Percentiles rank a stretch among this genome's conserved stretches.
Conservation (phyloP, 2,329 filamentous ascomycete species). For the Phialophora chinensis region DNA sequence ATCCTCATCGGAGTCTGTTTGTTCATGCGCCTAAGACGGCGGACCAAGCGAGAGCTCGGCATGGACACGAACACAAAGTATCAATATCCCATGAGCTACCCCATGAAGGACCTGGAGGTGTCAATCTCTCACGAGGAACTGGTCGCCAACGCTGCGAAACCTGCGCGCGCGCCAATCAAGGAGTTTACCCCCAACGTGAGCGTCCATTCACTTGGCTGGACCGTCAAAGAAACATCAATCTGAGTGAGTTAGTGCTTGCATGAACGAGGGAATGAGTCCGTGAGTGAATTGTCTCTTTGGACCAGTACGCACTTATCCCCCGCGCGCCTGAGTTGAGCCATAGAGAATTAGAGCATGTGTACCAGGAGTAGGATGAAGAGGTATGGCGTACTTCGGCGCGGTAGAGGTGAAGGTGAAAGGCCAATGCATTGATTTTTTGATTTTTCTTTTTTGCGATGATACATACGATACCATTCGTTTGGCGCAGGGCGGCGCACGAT, state of each 20-base stretch:
- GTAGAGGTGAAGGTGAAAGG: no score
- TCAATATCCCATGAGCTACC: constrained; percentile 5
- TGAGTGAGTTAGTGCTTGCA: neutral
- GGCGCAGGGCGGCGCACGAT: no score
- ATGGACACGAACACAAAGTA: neutral
- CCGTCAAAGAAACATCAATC: constrained; percentile 4
- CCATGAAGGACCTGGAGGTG: constrained; percentile 14
- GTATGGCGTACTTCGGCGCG: no score
- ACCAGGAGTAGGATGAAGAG: no score
- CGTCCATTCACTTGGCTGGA: constrained; percentile 4
- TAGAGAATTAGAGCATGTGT: neutral
- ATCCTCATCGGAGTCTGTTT: constrained; percentile 2
- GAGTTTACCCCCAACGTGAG: constrained; percentile 8
- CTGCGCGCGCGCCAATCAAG: constrained; percentile 10
- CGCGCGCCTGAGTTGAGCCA: neutral
- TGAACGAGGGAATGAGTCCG: neutral
- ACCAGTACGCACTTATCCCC: neutral
- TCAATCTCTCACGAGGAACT: constrained; percentile 15
- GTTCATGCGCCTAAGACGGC: neutral
- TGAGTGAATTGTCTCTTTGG: neutral
- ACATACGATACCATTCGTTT: no score
- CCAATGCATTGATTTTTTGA: no score
- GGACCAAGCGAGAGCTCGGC: constrained; percentile 7
- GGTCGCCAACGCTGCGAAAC: constrained; percentile 13
- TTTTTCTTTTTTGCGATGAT: no score